A percentile compares a stretch with the other conserved stretches of the same genome.
These are phyloP conservation scores for Blumeriella jaapii DNA, from an alignment of 2,329 filamentous ascomycete genomes.

Conservation along the genomic window DNA sequence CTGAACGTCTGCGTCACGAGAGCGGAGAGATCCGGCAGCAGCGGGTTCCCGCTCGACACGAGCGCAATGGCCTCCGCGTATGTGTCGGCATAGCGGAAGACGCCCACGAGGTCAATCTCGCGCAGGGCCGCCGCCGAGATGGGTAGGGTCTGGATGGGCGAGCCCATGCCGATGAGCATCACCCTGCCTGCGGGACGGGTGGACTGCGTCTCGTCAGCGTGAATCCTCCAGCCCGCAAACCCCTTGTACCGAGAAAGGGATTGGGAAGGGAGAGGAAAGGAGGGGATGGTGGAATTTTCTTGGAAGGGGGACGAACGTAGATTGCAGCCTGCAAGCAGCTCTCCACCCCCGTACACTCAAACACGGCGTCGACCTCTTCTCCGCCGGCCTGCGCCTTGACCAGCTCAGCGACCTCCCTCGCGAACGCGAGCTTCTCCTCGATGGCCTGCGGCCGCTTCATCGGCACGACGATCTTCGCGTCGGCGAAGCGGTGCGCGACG, in stretches of 20 bases:
- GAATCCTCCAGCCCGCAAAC: neutral
- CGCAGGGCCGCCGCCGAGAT: slow-evolving; percentile 62
- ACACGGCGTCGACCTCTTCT: slow-evolving; percentile 53
- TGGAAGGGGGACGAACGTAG: too few relatives aligned
- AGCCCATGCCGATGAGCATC: slow-evolving; percentile 70
- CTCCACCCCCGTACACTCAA: slow-evolving; percentile 48
- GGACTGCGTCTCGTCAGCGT: slow-evolving; percentile 29
- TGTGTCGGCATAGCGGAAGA: slow-evolving; percentile 73
- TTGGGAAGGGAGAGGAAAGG: neutral
- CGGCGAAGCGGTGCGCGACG: slow-evolving; percentile 24
- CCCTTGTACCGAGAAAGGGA: neutral
- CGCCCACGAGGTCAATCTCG: slow-evolving; percentile 64
- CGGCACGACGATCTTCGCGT: slow-evolving; percentile 23
- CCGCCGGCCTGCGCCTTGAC: slow-evolving; percentile 43
- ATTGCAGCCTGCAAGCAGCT: slow-evolving; percentile 45
- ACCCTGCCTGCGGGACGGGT: slow-evolving; percentile 58
- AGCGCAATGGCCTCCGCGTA: slow-evolving; percentile 88
- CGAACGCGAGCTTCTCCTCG: slow-evolving; percentile 25
- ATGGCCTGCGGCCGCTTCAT: slow-evolving; percentile 24
- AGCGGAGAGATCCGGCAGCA: slow-evolving; percentile 61
- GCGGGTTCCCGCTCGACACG: slow-evolving; percentile 55
- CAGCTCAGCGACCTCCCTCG: slow-evolving; percentile 27
- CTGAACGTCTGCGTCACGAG: slow-evolving; percentile 78
- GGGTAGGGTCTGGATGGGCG: slow-evolving; percentile 61
- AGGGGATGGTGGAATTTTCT: slow-evolving; percentile 31